Percentiles rank a stretch among this genome's conserved stretches.
These are phyloP conservation scores for Leccinum subrobustum DNA, from an alignment of 1,284 basidiomycete genomes.

Conservation along the genomic window DNA sequence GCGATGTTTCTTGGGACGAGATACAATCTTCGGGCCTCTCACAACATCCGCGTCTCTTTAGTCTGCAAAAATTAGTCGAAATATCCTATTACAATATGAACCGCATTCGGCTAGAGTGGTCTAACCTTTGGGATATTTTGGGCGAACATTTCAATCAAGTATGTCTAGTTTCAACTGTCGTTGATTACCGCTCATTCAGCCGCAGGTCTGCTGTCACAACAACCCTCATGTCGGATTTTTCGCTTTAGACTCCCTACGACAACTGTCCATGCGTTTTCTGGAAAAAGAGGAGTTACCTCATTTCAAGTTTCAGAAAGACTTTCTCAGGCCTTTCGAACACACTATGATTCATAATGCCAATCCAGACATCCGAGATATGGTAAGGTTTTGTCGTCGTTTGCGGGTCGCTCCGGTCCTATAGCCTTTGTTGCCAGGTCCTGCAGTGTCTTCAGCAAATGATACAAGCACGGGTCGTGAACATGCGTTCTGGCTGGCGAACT, in stretches of 20 bases:
- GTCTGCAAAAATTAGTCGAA: slow-evolving; percentile 97
- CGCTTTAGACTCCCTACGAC: slow-evolving; percentile 95
- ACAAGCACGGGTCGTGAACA: slow-evolving; percentile 90
- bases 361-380: slow-evolving; percentile 96
- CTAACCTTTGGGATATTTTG: slow-evolving; percentile 95
- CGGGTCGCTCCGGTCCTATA: slow-evolving; percentile 2
- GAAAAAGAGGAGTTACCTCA: slow-evolving; percentile 98
- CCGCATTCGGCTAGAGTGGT: slow-evolving; percentile 98
- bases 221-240: slow-evolving; percentile 98
- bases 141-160: slow-evolving; percentile 99
- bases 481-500: slow-evolving; percentile 98
- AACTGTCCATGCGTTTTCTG: slow-evolving; percentile 97
- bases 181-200: slow-evolving; percentile 3
- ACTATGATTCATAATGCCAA: slow-evolving; percentile 97
- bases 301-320: slow-evolving; percentile 99
- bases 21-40: slow-evolving; percentile 96
- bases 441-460: slow-evolving; percentile 99
- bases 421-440: slow-evolving; percentile 59
- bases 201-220: slow-evolving; percentile 94
- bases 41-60: slow-evolving; percentile 93
- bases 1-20: slow-evolving; percentile 99
- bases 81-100: slow-evolving; percentile 99
- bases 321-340: slow-evolving; percentile 96
- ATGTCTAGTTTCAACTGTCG: slow-evolving; percentile 20
- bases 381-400: slow-evolving; percentile 37